A percentile compares a stretch with the other conserved stretches of the same genome.
Conservation (phyloP, 139 green algal species). For the Volvox africanus region DNA sequence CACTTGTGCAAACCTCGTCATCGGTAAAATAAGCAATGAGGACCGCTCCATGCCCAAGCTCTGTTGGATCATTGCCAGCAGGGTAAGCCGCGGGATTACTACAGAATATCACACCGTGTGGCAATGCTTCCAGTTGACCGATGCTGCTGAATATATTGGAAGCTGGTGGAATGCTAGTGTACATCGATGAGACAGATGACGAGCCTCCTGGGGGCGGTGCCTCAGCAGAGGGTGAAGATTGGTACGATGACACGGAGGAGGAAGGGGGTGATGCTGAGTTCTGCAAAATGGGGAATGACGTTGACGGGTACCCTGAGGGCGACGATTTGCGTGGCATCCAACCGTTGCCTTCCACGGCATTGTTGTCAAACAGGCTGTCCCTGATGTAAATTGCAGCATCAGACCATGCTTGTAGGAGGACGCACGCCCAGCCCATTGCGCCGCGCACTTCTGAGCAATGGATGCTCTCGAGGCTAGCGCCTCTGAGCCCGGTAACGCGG, state of each 20-base stretch:
- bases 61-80: background rate
- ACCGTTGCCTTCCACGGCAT: background rate
- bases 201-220: background rate
- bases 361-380: background rate
- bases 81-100: background rate
- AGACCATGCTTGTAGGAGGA: background rate
- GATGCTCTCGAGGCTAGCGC: background rate
- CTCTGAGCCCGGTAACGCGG: background rate
- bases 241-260: background rate
- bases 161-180: background rate
- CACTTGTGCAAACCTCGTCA: background rate
- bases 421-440: slow-evolving; percentile 10
- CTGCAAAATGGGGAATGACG: too few relatives aligned
- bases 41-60: background rate
- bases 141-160: background rate
- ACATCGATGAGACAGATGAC: background rate
- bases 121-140: background rate
- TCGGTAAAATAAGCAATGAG: background rate
- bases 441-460: background rate
- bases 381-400: background rate
- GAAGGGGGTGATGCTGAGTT: too few relatives aligned
- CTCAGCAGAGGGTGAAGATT: background rate
- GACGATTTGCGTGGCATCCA: too few relatives aligned
- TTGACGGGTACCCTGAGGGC: too few relatives aligned
- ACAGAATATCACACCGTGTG: too few relatives aligned